A percentile compares a stretch with the other conserved stretches of the same genome.
Evolutionary conservation across 768 basidiomycete genomes (phyloP).

Genomic region (Leccinum incarnatum): DNA sequence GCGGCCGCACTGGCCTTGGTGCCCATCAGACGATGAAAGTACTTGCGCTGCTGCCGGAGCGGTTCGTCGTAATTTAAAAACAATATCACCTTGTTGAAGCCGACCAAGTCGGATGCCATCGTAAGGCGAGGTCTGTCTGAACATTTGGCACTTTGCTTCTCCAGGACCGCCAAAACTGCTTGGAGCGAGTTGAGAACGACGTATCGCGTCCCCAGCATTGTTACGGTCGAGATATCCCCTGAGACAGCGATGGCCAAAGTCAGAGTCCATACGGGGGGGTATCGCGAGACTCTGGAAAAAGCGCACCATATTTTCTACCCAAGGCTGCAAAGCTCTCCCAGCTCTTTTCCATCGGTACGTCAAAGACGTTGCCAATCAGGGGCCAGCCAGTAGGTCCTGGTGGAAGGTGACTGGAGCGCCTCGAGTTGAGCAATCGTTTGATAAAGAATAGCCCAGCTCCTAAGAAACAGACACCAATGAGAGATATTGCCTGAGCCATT

Average conservation of each 20-base stretch:
- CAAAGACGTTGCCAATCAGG: slow-evolving; percentile 51
- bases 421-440: slow-evolving; percentile 1
- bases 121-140: slow-evolving; percentile 30
- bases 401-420: slow-evolving; percentile 6
- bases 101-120: slow-evolving; percentile 25
- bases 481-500: neutral
- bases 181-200: slow-evolving; percentile 49
- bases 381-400: slow-evolving; percentile 32
- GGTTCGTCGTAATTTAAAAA: slow-evolving; percentile 11
- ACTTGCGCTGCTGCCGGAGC: slow-evolving; percentile 16
- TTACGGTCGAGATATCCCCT: slow-evolving; percentile 21
- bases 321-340: slow-evolving; percentile 54
- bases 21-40: slow-evolving; percentile 7
- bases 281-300: neutral
- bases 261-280: neutral
- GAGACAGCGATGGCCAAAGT: slow-evolving; percentile 14
- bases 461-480: slow-evolving; percentile 15
- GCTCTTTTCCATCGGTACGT: slow-evolving; percentile 48
- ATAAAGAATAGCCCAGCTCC: slow-evolving; percentile 11
- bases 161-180: slow-evolving; percentile 47
- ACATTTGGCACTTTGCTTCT: slow-evolving; percentile 53
- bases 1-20: slow-evolving; percentile 3
- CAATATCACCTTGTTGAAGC: neutral
- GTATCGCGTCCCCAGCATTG: slow-evolving; percentile 44
- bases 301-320: slow-evolving; percentile 51